A percentile compares a stretch with the other conserved stretches of the same genome.
Evolutionary conservation across 441 rosid genomes (phyloP).

Genomic region (Brassica balearica): DNA sequence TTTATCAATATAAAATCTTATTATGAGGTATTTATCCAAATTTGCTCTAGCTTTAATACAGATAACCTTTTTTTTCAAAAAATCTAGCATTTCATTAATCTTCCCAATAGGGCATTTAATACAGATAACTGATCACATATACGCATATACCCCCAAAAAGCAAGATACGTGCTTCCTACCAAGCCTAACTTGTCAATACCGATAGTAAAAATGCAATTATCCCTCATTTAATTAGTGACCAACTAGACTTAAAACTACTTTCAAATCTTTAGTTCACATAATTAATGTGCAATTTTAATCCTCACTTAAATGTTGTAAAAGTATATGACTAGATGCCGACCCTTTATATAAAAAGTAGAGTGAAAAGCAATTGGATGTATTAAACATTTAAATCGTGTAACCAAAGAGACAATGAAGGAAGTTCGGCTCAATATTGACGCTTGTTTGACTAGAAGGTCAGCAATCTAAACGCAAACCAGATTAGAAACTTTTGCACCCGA

Average conservation of each 20-base stretch:
- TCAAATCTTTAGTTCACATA: conserved; percentile 14
- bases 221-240: conserved; percentile 1
- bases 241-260: conserved; percentile 19
- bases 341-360: conserved; percentile 17
- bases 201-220: conserved; percentile 1
- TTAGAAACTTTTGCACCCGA: background rate
- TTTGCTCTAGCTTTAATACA: background rate
- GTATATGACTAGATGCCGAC: conserved; percentile 38
- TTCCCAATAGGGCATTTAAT: no score
- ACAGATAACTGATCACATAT: background rate
- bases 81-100: no score
- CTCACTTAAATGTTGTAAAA: background rate
- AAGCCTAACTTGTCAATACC: conserved; percentile 1
- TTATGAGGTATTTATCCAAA: background rate
- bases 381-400: background rate
- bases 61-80: no score
- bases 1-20: background rate
- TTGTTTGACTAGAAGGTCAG: no score
- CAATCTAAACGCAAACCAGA: conserved; percentile 23
- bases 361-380: background rate
- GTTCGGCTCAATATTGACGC: background rate
- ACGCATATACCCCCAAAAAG: background rate
- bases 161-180: background rate
- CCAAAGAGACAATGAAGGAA: conserved; percentile 22
- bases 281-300: background rate